Evolutionary conservation across 768 basidiomycete genomes (phyloP).

Genomic region (Filobasidium floriforme): DNA sequence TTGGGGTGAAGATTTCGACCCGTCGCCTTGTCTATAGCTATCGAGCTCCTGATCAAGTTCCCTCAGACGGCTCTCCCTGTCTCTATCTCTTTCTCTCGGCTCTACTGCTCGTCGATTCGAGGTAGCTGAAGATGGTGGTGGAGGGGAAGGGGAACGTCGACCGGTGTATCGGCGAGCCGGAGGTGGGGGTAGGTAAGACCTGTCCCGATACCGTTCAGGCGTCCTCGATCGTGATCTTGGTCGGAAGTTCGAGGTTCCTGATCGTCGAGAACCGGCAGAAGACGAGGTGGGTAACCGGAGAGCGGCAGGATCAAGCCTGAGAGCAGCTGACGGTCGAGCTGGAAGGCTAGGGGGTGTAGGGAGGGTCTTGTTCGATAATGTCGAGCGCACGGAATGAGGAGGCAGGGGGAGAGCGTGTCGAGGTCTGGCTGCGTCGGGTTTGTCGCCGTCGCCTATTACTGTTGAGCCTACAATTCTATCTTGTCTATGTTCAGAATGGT

Average conservation of each 20-base stretch:
- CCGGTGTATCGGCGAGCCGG: not conserved
- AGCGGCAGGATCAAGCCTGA: slow-evolving; percentile 3
- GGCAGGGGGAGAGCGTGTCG: not conserved
- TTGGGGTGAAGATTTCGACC: not conserved
- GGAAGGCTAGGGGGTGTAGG: slow-evolving; percentile 3
- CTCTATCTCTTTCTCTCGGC: not conserved
- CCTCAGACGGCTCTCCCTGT: not conserved
- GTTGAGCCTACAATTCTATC: not conserved
- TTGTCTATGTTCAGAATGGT: slow-evolving; percentile 2
- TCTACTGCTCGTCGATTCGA: not conserved
- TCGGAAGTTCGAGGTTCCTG: not conserved
- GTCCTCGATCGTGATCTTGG: not conserved
- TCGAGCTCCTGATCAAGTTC: slow-evolving; percentile 3
- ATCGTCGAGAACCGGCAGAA: not conserved
- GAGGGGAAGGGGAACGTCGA: not conserved
- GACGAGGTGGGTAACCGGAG: not conserved
- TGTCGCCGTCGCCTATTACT: too few species aligned
- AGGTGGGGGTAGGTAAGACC: slow-evolving; percentile 1
- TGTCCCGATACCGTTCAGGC: not conserved
- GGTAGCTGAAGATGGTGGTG: not conserved
- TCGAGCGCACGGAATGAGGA: not conserved
- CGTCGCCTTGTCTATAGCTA: not conserved
- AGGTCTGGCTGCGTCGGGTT: not conserved
- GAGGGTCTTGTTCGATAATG: slow-evolving; percentile 5
- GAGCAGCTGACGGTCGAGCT: slow-evolving; percentile 1